phyloP scores from a whole-genome alignment of 2,329 filamentous ascomycete genomes.

The Diaporthe sp. region DNA sequence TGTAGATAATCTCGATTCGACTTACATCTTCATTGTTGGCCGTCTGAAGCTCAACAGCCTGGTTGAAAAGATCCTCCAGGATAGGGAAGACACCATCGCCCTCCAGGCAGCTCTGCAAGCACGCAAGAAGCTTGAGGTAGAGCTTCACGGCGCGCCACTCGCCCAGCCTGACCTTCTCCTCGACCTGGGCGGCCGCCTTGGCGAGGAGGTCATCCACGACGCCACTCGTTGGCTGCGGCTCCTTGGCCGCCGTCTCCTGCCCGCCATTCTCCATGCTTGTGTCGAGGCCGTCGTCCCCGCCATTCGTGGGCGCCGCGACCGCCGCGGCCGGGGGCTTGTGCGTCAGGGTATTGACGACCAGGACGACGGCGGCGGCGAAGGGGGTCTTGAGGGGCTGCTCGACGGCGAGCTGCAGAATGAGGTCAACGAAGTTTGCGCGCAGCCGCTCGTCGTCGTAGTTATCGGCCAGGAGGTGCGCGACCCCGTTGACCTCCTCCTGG shows the following conservation, averaged over 20 bases:
- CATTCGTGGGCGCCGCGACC: conserved; percentile 50
- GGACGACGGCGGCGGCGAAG: conserved; percentile 86
- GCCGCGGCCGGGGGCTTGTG: conserved; percentile 48
- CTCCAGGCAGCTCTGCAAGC: conserved; percentile 82
- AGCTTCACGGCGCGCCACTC: conserved; percentile 95
- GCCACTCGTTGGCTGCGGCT: conserved; percentile 56
- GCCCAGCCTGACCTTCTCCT: conserved; percentile 77
- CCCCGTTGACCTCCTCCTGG: conserved; percentile 81
- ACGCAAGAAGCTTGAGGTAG: conserved; percentile 88
- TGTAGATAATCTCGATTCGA: conserved; percentile 39
- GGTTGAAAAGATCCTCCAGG: conserved; percentile 88
- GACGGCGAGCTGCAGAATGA: conserved; percentile 80
- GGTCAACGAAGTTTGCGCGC: conserved; percentile 77
- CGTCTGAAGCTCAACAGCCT: conserved; percentile 93
- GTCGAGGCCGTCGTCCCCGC: conserved; percentile 31
- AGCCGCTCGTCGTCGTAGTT: conserved; percentile 89
- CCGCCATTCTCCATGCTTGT: conserved; percentile 36
- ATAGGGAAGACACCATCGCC: conserved; percentile 88
- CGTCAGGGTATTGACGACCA: conserved; percentile 81
- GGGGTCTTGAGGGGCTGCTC: conserved; percentile 99
- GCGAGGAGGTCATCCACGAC: conserved; percentile 78
- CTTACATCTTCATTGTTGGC: conserved; percentile 92
- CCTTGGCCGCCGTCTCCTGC: conserved; percentile 6
- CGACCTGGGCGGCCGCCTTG: conserved; percentile 70
- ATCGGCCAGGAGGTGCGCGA: conserved; percentile 83